Percentiles rank a stretch among this genome's conserved stretches.
Conservation (phyloP, 2,329 filamentous ascomycete species). For the Fusarium transvaalense region DNA sequence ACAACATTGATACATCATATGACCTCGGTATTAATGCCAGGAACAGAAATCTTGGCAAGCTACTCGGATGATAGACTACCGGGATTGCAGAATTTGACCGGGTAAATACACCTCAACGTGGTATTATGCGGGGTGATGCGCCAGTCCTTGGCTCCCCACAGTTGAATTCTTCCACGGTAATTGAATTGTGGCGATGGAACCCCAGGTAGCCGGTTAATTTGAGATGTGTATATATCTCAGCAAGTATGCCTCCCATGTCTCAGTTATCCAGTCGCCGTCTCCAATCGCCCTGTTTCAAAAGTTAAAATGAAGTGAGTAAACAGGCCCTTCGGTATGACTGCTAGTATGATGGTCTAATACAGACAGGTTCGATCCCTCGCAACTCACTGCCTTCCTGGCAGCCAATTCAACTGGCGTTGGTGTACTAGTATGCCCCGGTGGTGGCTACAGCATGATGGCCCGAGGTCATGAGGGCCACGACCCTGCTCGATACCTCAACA, state of each 20-base stretch:
- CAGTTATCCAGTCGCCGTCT: not conserved
- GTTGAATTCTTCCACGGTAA: slow-evolving; percentile 6
- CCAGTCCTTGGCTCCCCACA: slow-evolving; percentile 8
- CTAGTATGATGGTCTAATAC: not conserved
- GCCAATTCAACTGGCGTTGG: slow-evolving; percentile 30
- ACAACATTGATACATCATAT: not conserved
- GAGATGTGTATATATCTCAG: not conserved
- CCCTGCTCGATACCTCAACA: slow-evolving; percentile 29
- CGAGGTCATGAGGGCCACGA: slow-evolving; percentile 26
- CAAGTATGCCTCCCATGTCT: too few relatives aligned
- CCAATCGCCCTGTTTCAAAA: rapidly evolving
- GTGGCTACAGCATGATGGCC: slow-evolving; percentile 27
- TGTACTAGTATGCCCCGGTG: slow-evolving; percentile 29
- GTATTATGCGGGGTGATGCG: slow-evolving; percentile 12
- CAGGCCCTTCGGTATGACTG: rapidly evolving
- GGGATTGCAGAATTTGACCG: not conserved
- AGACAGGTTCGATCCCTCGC: slow-evolving; percentile 11
- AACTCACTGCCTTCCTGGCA: slow-evolving; percentile 16
- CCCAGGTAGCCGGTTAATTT: not conserved
- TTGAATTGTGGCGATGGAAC: not conserved
- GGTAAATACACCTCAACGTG: slow-evolving; percentile 1
- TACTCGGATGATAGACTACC: not conserved
- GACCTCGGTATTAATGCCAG: slow-evolving; percentile 1
- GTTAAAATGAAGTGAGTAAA: slow-evolving; percentile 22
- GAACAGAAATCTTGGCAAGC: not conserved